phyloP scores from a whole-genome alignment of 164 flowering plant genomes.

The Protea cynaroides region DNA sequence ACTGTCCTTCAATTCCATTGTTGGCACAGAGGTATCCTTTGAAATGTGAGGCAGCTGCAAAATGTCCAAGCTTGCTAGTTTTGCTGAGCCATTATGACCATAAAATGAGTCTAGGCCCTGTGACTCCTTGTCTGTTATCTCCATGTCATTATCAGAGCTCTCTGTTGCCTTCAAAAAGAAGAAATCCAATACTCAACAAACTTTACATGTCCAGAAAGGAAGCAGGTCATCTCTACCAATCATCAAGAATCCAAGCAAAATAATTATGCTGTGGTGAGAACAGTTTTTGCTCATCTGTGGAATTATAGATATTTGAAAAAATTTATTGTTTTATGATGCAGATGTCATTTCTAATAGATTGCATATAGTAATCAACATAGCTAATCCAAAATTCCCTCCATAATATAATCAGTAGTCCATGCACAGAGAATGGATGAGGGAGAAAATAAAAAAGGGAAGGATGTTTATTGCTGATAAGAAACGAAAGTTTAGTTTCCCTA shows the following conservation, averaged over 20 bases:
- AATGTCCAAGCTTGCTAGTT: background rate
- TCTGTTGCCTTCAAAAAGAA: conserved; percentile 11
- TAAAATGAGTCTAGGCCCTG: background rate
- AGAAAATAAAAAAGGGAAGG: too few relatives aligned
- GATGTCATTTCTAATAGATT: background rate
- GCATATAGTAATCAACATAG: background rate
- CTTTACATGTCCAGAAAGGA: too few relatives aligned
- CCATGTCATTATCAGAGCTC: conserved; percentile 16
- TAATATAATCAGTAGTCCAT: background rate
- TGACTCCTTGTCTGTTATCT: background rate
- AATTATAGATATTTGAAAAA: background rate
- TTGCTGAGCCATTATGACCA: background rate
- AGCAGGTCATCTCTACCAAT: too few relatives aligned
- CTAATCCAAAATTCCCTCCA: background rate
- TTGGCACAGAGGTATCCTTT: background rate
- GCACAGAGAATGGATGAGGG: too few relatives aligned
- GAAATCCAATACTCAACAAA: background rate
- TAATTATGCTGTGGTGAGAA: too few relatives aligned
- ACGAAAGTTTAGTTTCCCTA: too few relatives aligned
- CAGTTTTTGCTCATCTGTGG: too few relatives aligned
- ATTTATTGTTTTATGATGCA: background rate
- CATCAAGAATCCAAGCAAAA: too few relatives aligned
- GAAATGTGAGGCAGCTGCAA: conserved; percentile 3
- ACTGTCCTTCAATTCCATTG: background rate
- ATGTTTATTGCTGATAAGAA: too few relatives aligned